Evolutionary conservation across 495 filamentous ascomycete species (phyloP), one percentile per base, ranked within the genome.

Genomic region (Penicillium salamii): DNA sequence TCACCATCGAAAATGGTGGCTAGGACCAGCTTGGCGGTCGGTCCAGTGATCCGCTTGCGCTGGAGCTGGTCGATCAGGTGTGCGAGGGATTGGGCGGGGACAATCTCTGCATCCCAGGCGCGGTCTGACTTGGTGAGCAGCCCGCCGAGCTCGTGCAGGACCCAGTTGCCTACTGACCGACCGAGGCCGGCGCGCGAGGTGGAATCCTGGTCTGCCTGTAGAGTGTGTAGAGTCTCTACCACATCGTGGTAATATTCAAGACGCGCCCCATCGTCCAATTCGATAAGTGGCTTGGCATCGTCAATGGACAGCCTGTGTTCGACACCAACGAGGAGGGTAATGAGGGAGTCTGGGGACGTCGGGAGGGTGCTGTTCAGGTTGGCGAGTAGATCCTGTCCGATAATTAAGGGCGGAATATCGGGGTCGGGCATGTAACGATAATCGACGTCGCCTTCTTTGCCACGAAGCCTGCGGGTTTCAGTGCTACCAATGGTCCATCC

Each of bases 341-440:
- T 58, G 11, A 87, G 76, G 26, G 81, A 69, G 51, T 96, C 91
- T 0, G 91, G 89, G 12, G 87, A 65, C 9, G 71, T 63, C 0
- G 89, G 90, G 34, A 95, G 69, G 0, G 67, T 81, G 3, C 68
- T 52, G 7, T 59, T 65, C 8, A 97, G 71, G 51, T 82, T 68
- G 8, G 75, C 58, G 14, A 96, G 68, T 5, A 97, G 71, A 36
- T 88, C 84, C 33, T 78, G 54, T 11, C 82, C 85, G 53, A 99
- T 85, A 3, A 89, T 59, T 8, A 99, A 73, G 0, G 95, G 89
- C 0, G 78, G 79, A 8, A 99, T 71, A 66, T 99, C 93, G 2
- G 93, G 90, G 64, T 99, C 93, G 1, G 93, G 93, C 95, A 98
- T 97, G 65, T 97, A 98, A 36, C 93, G 78, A 62, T 98, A 98